These are phyloP conservation scores for Neurospora africana DNA, from an alignment of 495 filamentous ascomycete genomes.

Conservation along the genomic window DNA sequence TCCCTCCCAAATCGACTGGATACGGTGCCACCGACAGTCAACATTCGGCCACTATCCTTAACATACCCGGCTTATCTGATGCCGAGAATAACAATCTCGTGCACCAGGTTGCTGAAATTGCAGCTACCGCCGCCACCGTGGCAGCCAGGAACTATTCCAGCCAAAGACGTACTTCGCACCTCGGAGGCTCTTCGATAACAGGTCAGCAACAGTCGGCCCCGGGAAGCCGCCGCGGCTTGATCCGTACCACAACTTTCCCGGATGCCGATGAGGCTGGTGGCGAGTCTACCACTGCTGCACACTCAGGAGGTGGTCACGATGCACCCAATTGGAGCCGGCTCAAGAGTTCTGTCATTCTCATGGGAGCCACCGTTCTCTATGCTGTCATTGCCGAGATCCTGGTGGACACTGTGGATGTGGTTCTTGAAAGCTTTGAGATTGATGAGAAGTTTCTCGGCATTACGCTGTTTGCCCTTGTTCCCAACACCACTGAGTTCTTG, in stretches of 20 bases:
- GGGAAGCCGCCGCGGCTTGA: conserved; percentile 18
- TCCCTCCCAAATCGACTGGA: conserved; percentile 54
- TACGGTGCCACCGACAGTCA: conserved; percentile 20
- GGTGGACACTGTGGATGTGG: conserved; percentile 91
- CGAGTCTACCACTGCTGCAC: conserved; percentile 17
- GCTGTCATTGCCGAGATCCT: conserved; percentile 94
- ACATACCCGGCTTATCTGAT: conserved; percentile 59
- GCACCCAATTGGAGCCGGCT: conserved; percentile 93
- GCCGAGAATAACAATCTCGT: conserved; percentile 72
- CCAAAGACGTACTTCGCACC: conserved; percentile 13
- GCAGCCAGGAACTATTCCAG: conserved; percentile 64
- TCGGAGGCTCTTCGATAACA: conserved; percentile 10
- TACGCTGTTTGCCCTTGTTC: conserved; percentile 91
- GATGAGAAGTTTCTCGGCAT: conserved; percentile 98
- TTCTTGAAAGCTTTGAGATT: conserved; percentile 77
- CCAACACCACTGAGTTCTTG: conserved; percentile 96
- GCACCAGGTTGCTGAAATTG: conserved; percentile 80
- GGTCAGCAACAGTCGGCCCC: conserved; percentile 7
- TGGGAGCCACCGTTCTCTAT: conserved; percentile 85
- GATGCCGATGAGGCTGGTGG: conserved; percentile 34
- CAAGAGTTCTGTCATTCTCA: conserved; percentile 80
- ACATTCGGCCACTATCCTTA: conserved; percentile 29
- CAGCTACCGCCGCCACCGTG: conserved; percentile 80
- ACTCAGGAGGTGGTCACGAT: conserved; percentile 59
- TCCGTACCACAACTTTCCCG: conserved; percentile 31